Evolutionary conservation across 2,329 filamentous ascomycete species (phyloP), one percentile per base, ranked within the genome.

Genomic region (Ampelomyces quisqualis): DNA sequence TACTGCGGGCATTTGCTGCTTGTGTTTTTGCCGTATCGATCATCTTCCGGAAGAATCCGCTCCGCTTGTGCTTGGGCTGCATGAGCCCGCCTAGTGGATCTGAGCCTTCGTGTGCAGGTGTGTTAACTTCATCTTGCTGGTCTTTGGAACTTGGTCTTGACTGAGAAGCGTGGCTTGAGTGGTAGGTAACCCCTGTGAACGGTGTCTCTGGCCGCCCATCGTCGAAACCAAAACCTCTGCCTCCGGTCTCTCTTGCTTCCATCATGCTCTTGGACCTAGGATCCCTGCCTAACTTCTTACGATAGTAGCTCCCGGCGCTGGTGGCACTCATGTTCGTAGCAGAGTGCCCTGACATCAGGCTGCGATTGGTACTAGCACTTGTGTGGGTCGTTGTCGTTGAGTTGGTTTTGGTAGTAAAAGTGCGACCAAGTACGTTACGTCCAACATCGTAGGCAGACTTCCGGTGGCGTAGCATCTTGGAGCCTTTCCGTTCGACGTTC

Each of bases 1-100:
- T 95, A 51, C 86, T 93, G 48, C 91, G 81, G 38, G 88, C 89
- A 62, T 84, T 95, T 2, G 91, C 91, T 22, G 94, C 90, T 21
- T 90, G 89, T 0, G 91, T 96, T 72, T 95, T 96, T 11, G 90
- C 91, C 2, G 88, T 89, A 52, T 95, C 90, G 20, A 96, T 81
- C 56, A 97, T 91, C 62, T 95, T 94, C 69, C 91, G 93, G 76
- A 97, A 93, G 60, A 97, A 95, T 34, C 89, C 91, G 47, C 85
- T 84, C 67, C 89, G 93, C 53, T 70, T 74, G 49, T 88, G 82
- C 77, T 69, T 90, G 86, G 90, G 90, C 7, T 79, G 77, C 9
- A 73, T 75, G 7, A 97, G 77, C 0, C 91, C 90, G 27, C 91
- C 91, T 5, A 96, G 76, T 1, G 85, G 79, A 26, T 82, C 79